These are phyloP conservation scores for Turritis glabra DNA, from an alignment of 345 rosid genomes.

Conservation along the genomic window DNA sequence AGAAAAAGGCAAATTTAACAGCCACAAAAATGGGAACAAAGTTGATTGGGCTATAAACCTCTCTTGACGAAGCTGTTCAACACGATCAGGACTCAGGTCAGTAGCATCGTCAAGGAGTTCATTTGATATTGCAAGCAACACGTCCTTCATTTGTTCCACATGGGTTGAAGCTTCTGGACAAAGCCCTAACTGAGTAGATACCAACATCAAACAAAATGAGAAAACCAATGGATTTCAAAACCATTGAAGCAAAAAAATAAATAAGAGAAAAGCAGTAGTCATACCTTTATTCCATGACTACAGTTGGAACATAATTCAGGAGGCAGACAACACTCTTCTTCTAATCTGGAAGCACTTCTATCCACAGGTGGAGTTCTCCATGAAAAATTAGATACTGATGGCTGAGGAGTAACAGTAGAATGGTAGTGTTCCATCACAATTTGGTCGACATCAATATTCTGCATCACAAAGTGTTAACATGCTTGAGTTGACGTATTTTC, in stretches of 20 bases:
- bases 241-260: background rate
- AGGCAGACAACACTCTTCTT: slow-evolving; percentile 55
- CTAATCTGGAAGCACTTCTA: slow-evolving; percentile 42
- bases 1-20: background rate
- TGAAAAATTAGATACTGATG: slow-evolving; percentile 58
- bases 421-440: slow-evolving; percentile 87
- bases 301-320: slow-evolving; percentile 70
- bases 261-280: slow-evolving; percentile 13
- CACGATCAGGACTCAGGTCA: slow-evolving; percentile 56
- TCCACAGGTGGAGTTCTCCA: slow-evolving; percentile 54
- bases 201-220: slow-evolving; percentile 34
- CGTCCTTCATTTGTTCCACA: slow-evolving; percentile 85
- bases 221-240: slow-evolving; percentile 29
- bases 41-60: slow-evolving; percentile 51
- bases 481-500: slow-evolving; percentile 29
- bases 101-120: slow-evolving; percentile 83
- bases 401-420: slow-evolving; percentile 69
- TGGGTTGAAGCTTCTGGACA: slow-evolving; percentile 78
- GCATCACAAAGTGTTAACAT: slow-evolving; percentile 39
- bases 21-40: slow-evolving; percentile 8
- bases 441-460: slow-evolving; percentile 93
- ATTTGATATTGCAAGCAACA: slow-evolving; percentile 78
- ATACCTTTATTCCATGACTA: slow-evolving; percentile 77
- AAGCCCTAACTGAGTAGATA: slow-evolving; percentile 71
- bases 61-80: slow-evolving; percentile 83